Percentiles rank a stretch among this genome's conserved stretches.
phyloP scores from a whole-genome alignment of 352 stramenopile genomes.

The Phytophthora hibernalis region DNA sequence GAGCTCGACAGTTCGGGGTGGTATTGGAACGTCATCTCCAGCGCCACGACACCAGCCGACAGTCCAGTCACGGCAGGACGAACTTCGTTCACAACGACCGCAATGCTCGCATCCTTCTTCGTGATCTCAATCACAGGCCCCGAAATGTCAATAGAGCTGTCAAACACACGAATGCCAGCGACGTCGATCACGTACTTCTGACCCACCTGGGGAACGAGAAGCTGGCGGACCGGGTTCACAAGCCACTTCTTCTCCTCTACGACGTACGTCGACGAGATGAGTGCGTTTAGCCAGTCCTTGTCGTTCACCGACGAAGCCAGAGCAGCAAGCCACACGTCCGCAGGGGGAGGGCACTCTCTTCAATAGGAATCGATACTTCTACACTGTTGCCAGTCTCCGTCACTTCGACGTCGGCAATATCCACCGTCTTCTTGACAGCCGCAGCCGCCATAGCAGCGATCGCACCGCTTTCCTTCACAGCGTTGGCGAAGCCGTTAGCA shows the following conservation, averaged over 20 bases:
- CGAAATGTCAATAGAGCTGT: constrained; percentile 40
- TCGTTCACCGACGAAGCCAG: constrained; percentile 43
- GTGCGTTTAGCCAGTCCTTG: constrained; percentile 57
- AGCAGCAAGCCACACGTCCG: constrained; percentile 49
- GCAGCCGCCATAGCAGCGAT: constrained; percentile 1
- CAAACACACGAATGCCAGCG: constrained; percentile 46
- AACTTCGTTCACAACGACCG: constrained; percentile 61
- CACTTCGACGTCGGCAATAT: constrained; percentile 39
- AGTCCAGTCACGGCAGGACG: constrained; percentile 64
- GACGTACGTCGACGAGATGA: constrained; percentile 66
- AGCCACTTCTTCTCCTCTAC: constrained; percentile 65
- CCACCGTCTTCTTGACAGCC: constrained; percentile 15
- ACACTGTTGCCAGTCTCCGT: constrained; percentile 30
- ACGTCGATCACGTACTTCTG: constrained; percentile 54
- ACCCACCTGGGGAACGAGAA: constrained; percentile 55
- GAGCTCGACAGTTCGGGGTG: constrained; percentile 52
- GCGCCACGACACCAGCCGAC: constrained; percentile 44
- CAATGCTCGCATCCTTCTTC: constrained; percentile 43
- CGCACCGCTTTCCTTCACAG: constrained; percentile 42
- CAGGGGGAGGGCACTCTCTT: constrained; percentile 36
- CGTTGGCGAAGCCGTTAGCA: constrained; percentile 55
- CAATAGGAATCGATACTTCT: constrained; percentile 38
- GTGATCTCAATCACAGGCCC: constrained; percentile 64
- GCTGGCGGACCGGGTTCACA: constrained; percentile 60
- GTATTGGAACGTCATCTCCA: constrained; percentile 70